phyloP scores from a whole-genome alignment of 108 stramenopile genomes.

The Stephanodiscus triporus region DNA sequence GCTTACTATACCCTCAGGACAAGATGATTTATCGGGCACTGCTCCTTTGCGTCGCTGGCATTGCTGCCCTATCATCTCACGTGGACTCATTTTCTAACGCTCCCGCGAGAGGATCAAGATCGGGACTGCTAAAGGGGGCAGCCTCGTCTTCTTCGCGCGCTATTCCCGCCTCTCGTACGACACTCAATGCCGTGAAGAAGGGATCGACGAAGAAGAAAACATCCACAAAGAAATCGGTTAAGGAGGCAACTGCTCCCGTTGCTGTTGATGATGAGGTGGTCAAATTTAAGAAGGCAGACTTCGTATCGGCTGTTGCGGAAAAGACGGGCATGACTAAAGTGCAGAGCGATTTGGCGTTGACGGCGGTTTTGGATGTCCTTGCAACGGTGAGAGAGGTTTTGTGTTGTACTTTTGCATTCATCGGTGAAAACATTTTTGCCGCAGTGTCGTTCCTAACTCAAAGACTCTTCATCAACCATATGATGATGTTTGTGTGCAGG shows the following conservation, averaged over 20 bases:
- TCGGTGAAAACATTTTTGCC: not conserved
- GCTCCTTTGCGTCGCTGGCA: conserved; percentile 8
- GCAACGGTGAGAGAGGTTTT: conserved; percentile 55
- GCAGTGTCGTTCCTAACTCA: not conserved
- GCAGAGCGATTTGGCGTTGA: conserved; percentile 71
- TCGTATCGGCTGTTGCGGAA: conserved; percentile 70
- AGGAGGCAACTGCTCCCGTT: not conserved
- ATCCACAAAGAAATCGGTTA: conserved; percentile 9
- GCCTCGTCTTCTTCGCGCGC: not conserved
- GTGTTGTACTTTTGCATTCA: not conserved
- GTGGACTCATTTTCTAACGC: conserved; percentile 8
- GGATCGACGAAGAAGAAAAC: conserved; percentile 9
- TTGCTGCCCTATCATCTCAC: conserved; percentile 2
- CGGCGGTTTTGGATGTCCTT: conserved; percentile 76
- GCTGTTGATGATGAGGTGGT: conserved; percentile 41
- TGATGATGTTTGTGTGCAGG: conserved; percentile 23
- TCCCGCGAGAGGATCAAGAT: not conserved
- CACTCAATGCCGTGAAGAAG: conserved; percentile 13
- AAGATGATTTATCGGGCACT: conserved; percentile 11
- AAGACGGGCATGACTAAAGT: conserved; percentile 81
- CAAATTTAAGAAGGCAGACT: conserved; percentile 79
- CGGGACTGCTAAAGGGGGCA: conserved; percentile 1
- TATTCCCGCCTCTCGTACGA: not conserved
- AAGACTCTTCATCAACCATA: not conserved
- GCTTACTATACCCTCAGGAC: not conserved